Base-by-base conservation (phyloP, 2,329 filamentous ascomycete species). In the Dactylellina parvicollis region DNA sequence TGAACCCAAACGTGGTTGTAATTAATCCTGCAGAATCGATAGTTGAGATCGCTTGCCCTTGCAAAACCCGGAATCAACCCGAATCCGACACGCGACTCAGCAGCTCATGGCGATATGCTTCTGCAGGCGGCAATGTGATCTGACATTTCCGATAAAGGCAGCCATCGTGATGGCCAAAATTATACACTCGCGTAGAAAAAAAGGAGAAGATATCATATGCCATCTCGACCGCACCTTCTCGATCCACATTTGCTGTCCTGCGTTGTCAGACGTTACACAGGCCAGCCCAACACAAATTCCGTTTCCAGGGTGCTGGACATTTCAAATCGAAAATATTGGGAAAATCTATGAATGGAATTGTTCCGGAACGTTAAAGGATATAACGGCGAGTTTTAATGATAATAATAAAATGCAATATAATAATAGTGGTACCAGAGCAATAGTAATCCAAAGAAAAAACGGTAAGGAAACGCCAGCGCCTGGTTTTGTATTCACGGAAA, bases 381-480 rank as follows among this genome's bases (percentile, higher is more conserved):
- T 49, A 16, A 32, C 16, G 22, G 10, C 5, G 24, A 40, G 32
- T 44, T 5, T 30, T 61, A 14, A 49, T 20, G n/a, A 49, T 14
- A n/a, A 50, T 30, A 52, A 8, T 18, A 52, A 44, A 20, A 54
- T 30, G 7, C 32, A 38, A 22, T 22, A 49, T 14, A 38, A 50
- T 24, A 30, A 46, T 14, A 32, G 42, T 52, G 22, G 42, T 4
- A 62, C 8, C 28, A 55, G 34, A 3, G n/a, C 28, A 44, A 36
- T n/a, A n/a, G n/a, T n/a, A n/a, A 30, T 20, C 3, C 47, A 32
- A 54, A 54, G 32, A 66, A 65, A 44, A 28, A 22, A 57, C 49
- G n/a, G n/a, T n/a, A n/a, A 50, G 44, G 24, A 47, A 67, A 67
- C 62, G 52, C 62, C 62, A 44, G 34, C 47, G 54, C 62, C 52